Evolutionary conservation across 345 rosid genomes (phyloP), one percentile per base, ranked within the genome.

Genomic region (Durio zibethinus): DNA sequence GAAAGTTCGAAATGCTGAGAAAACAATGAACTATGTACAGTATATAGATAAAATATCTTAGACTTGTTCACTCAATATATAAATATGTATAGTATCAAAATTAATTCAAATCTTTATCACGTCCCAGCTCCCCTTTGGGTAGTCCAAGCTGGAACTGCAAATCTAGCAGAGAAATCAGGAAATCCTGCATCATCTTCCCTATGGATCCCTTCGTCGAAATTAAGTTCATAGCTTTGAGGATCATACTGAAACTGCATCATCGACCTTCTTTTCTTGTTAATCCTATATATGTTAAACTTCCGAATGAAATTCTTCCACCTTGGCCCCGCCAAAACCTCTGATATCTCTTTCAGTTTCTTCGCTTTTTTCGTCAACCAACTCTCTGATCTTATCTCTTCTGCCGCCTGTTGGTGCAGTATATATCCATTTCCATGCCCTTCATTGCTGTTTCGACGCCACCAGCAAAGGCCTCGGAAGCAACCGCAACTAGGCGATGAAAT

Each of bases 281-380:
- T 78, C 52, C 84, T 80, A 10, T 63, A 64, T 20, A 18, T 23
- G 48, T 87, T 83, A 47, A 83, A 82, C 47, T 89, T 88, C 4
- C 87, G 61, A 20, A 92, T 85, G 10, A 90, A 81, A 66, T 84
- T 87, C 88, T 94, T 94, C 93, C 93, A 89, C 75, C 73, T 88
- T 0, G 91, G 92, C 38, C 91, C 89, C 16, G 91, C 89, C 25
- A 87, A 61, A 21, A 83, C 66, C 77, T 89, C 94, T 0, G 97
- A 89, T 2, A 87, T 45, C 57, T 86, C 89, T 43, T 78, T 83
- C 1, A 82, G 23, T 71, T 77, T 75, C 86, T 83, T 92, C 3
- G 78, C 73, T 69, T 78, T 87, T 47, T 42, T 79, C 61, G 23
- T 67, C 35, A 79, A 10, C 93, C 90, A 87, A 0, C 72, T 80